Evolutionary conservation across 176 grass and related monocot genomes (phyloP).

Genomic region (Zoysia japonica): DNA sequence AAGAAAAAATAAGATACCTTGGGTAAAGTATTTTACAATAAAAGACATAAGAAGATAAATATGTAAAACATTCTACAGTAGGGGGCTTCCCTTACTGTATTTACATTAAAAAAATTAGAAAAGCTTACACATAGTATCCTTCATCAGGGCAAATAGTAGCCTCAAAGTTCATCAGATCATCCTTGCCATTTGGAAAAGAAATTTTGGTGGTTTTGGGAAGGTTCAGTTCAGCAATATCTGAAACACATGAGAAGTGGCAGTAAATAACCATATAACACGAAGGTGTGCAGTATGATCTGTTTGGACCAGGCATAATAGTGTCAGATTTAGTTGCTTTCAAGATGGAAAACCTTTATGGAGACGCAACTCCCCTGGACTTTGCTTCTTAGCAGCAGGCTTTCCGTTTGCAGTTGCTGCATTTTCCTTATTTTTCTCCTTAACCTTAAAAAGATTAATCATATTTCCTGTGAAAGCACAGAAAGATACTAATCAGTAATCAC

Average conservation of each 20-base stretch:
- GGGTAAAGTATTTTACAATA: background rate
- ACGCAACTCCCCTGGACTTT: constrained; percentile 62
- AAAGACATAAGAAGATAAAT: background rate
- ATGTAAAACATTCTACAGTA: background rate
- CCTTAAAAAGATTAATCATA: constrained; percentile 73
- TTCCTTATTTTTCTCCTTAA: constrained; percentile 56
- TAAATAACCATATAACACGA: background rate
- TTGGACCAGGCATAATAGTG: background rate
- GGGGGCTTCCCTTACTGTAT: too few relatives aligned
- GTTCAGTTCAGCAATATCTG: constrained; percentile 78
- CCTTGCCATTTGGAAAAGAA: constrained; percentile 77
- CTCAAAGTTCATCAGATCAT: constrained; percentile 87
- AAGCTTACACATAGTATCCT: constrained; percentile 77
- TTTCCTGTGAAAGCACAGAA: constrained; percentile 19
- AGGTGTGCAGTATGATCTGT: background rate
- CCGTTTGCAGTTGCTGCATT: constrained; percentile 51
- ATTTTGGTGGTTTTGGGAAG: constrained; percentile 64
- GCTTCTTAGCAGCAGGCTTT: constrained; percentile 57
- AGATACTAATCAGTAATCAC: background rate
- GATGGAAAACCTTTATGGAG: constrained; percentile 60
- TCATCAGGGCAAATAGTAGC: constrained; percentile 65
- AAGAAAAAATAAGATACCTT: background rate
- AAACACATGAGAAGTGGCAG: background rate
- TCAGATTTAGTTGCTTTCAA: background rate
- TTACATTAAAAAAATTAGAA: background rate